These are phyloP conservation scores for Blepharisma japonicum DNA, from an alignment of 73 alveolate genomes.

Conservation along the genomic window DNA sequence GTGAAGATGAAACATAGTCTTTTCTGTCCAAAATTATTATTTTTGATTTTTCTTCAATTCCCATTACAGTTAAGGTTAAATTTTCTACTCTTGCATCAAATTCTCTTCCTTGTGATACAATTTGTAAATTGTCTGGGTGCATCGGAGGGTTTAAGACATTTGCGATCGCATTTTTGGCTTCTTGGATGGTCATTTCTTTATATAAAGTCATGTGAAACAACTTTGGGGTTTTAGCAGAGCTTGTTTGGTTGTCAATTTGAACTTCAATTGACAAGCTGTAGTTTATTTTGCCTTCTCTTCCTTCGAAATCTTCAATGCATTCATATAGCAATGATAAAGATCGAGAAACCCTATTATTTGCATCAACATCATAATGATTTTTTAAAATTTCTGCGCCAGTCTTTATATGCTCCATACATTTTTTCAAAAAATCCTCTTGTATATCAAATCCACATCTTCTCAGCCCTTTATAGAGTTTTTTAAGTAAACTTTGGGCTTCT, in stretches of 20 bases:
- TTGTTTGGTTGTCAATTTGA: conserved; percentile 32
- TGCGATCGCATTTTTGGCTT: conserved; percentile 38
- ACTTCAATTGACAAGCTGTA: conserved; percentile 32
- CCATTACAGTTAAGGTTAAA: not conserved
- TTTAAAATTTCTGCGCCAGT: conserved; percentile 34
- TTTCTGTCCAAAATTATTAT: not conserved
- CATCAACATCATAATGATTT: conserved; percentile 33
- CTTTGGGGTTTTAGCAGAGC: conserved; percentile 33
- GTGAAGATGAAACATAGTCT: not conserved
- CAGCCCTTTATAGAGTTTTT: conserved; percentile 54
- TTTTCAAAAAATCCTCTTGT: conserved; percentile 53
- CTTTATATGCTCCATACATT: conserved; percentile 51
- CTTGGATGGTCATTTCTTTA: conserved; percentile 36
- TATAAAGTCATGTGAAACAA: conserved; percentile 33
- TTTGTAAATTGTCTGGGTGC: not conserved
- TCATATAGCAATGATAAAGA: conserved; percentile 41
- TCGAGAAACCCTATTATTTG: conserved; percentile 51
- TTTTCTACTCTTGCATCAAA: not conserved
- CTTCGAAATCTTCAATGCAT: conserved; percentile 62
- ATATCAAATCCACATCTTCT: conserved; percentile 33
- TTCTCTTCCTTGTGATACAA: not conserved
- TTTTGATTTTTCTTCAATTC: not conserved
- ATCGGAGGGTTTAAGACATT: conserved; percentile 28
- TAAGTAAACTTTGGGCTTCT: conserved; percentile 46
- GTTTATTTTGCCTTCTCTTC: too few species aligned